phyloP scores from a whole-genome alignment of 805 yeast species.

The Myxozyma neotropica region DNA sequence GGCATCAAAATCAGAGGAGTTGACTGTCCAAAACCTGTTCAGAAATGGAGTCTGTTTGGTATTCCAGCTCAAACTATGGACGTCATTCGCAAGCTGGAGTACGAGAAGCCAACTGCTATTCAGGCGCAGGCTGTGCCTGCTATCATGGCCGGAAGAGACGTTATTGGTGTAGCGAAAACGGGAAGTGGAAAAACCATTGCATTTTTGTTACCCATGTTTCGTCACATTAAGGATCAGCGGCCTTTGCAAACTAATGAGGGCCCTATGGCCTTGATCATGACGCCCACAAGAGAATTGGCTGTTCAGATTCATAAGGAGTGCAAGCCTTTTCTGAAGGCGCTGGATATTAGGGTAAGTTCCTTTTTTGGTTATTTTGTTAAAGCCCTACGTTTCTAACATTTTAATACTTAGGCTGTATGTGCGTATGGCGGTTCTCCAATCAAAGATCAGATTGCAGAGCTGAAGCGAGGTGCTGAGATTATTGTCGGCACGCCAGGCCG shows the following conservation, averaged over 20 bases:
- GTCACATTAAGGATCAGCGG: slow-evolving; percentile 79
- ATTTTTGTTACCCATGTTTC: slow-evolving; percentile 76
- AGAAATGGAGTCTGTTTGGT: slow-evolving; percentile 81
- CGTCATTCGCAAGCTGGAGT: slow-evolving; percentile 55
- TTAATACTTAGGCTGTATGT: slow-evolving; percentile 56
- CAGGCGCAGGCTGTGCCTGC: slow-evolving; percentile 91
- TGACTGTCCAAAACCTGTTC: slow-evolving; percentile 63
- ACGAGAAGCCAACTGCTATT: slow-evolving; percentile 74
- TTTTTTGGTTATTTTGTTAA: background rate
- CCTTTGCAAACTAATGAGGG: slow-evolving; percentile 56
- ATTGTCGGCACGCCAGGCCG: slow-evolving; percentile 96
- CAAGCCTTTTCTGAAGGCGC: slow-evolving; percentile 55
- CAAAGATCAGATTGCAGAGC: slow-evolving; percentile 74
- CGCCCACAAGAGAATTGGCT: slow-evolving; percentile 94
- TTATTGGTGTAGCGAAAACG: slow-evolving; percentile 92
- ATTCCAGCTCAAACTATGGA: slow-evolving; percentile 61
- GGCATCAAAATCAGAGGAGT: slow-evolving; percentile 69
- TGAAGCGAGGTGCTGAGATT: slow-evolving; percentile 77
- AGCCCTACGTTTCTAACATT: background rate
- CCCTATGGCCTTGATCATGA: slow-evolving; percentile 75
- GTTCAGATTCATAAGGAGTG: slow-evolving; percentile 76
- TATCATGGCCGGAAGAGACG: slow-evolving; percentile 84
- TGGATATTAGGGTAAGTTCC: slow-evolving; percentile 46
- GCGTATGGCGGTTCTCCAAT: slow-evolving; percentile 92
- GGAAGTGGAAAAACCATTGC: slow-evolving; percentile 96